A percentile compares a stretch with the other conserved stretches of the same genome.
These are phyloP conservation scores for Wallacemonas sp. DNA, from an alignment of 208 protist genomes.

Conservation along the genomic window DNA sequence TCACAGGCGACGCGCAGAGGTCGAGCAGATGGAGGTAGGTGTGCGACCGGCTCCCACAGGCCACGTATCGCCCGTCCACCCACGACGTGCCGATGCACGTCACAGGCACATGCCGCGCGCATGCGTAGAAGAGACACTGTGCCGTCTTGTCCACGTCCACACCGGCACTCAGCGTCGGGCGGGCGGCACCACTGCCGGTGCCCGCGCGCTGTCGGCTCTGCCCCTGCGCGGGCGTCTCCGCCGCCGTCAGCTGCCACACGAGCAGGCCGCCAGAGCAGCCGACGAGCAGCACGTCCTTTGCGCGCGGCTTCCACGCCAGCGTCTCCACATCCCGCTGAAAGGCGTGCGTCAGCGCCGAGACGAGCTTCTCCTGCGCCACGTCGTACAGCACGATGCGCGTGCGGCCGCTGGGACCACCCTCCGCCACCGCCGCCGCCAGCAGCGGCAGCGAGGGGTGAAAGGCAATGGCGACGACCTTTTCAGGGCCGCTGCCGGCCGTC, in stretches of 20 bases:
- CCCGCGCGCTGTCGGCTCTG: conserved; percentile 14
- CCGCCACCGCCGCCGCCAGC: conserved; percentile 71
- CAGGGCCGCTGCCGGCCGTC: conserved; percentile 27
- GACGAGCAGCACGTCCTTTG: conserved; percentile 69
- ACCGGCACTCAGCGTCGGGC: background rate
- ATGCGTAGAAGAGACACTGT: conserved; percentile 72
- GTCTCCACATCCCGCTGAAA: conserved; percentile 64
- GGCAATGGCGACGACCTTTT: conserved; percentile 61
- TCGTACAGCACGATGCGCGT: conserved; percentile 71
- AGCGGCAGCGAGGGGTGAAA: conserved; percentile 61
- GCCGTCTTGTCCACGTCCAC: conserved; percentile 25
- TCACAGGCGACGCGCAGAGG: conserved; percentile 32
- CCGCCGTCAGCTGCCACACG: conserved; percentile 57
- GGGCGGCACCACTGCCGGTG: background rate
- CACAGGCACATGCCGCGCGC: conserved; percentile 27
- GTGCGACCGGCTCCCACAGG: conserved; percentile 49
- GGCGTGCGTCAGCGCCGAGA: conserved; percentile 65
- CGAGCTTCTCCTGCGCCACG: conserved; percentile 31
- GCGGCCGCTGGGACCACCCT: conserved; percentile 33
- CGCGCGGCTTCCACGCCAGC: conserved; percentile 74
- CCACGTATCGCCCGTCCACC: conserved; percentile 56
- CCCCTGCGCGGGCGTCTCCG: conserved; percentile 12
- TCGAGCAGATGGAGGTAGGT: conserved; percentile 65
- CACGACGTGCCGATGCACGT: conserved; percentile 60
- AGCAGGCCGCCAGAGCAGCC: conserved; percentile 77